Percentiles rank a stretch among this genome's conserved stretches.
Conservation (phyloP, 257 asterid genomes). For the Sherardia arvensis region DNA sequence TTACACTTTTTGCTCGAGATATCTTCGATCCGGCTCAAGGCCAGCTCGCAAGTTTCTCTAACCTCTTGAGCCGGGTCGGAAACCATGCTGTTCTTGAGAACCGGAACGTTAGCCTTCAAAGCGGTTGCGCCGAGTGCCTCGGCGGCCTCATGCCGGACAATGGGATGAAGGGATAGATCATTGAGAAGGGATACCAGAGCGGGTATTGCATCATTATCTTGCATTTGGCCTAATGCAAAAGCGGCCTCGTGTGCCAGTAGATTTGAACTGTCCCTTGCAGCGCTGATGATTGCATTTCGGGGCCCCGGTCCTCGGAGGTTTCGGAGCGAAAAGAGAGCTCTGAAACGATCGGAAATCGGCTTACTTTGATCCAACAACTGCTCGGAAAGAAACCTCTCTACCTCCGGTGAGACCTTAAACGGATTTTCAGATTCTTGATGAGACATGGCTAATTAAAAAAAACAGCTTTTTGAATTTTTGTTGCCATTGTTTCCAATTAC, state of each 20-base stretch:
- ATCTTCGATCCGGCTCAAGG: slow-evolving; percentile 81
- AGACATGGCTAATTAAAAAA: neutral
- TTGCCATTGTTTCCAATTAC: too few relatives aligned
- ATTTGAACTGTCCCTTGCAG: slow-evolving; percentile 81
- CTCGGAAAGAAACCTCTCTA: slow-evolving; percentile 59
- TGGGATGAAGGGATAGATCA: slow-evolving; percentile 86
- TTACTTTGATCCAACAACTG: slow-evolving; percentile 56
- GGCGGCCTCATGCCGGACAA: slow-evolving; percentile 94
- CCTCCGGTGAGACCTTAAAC: slow-evolving; percentile 49
- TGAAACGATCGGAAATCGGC: slow-evolving; percentile 77
- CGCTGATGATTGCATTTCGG: slow-evolving; percentile 63
- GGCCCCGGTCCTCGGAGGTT: slow-evolving; percentile 76
- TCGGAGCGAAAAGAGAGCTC: slow-evolving; percentile 85
- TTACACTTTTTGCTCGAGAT: slow-evolving; percentile 25
- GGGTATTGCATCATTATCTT: slow-evolving; percentile 76
- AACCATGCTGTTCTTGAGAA: slow-evolving; percentile 55
- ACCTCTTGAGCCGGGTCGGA: slow-evolving; percentile 92
- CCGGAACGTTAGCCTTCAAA: slow-evolving; percentile 36
- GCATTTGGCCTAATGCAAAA: slow-evolving; percentile 99
- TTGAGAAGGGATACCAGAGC: slow-evolving; percentile 65
- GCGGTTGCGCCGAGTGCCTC: slow-evolving; percentile 79
- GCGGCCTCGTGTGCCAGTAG: slow-evolving; percentile 99
- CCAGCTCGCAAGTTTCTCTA: slow-evolving; percentile 91
- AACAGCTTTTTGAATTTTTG: too few relatives aligned
- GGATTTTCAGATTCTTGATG: neutral